Percentiles rank a stretch among this genome's conserved stretches.
These are phyloP conservation scores for Boletus edulis DNA, from an alignment of 768 basidiomycete genomes.

Conservation along the genomic window DNA sequence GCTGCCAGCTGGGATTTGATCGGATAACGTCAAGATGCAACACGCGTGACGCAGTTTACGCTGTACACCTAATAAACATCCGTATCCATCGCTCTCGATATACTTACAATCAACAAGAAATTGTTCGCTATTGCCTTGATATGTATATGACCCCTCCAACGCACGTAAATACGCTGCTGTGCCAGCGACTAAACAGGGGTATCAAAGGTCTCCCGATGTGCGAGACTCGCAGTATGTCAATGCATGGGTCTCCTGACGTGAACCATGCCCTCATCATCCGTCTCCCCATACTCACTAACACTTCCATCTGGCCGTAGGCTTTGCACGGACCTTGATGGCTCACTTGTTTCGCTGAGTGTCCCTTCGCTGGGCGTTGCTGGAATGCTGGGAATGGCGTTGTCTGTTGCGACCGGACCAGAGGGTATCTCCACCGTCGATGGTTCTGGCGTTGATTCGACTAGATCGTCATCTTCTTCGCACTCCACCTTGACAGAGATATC, in stretches of 20 bases:
- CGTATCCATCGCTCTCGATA: too few relatives aligned
- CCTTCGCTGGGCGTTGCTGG: slow-evolving; percentile 23
- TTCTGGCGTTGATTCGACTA: slow-evolving; percentile 23
- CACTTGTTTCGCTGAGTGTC: slow-evolving; percentile 27
- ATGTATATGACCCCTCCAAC: too few relatives aligned
- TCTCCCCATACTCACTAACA: slow-evolving; percentile 72
- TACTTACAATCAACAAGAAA: too few relatives aligned
- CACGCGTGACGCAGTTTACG: neutral
- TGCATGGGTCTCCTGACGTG: slow-evolving; percentile 59
- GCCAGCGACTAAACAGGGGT: slow-evolving; percentile 20
- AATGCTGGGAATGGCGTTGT: slow-evolving; percentile 35
- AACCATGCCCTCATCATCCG: slow-evolving; percentile 85
- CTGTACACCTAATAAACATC: too few relatives aligned
- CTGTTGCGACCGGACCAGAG: slow-evolving; percentile 1
- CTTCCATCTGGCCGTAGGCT: slow-evolving; percentile 47
- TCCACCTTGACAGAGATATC: slow-evolving; percentile 68
- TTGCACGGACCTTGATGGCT: slow-evolving; percentile 24
- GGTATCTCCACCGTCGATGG: slow-evolving; percentile 6
- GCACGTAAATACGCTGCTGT: neutral
- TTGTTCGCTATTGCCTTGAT: too few relatives aligned
- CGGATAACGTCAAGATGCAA: neutral
- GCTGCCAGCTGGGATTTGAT: neutral
- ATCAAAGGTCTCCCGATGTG: slow-evolving; percentile 14
- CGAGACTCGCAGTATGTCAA: slow-evolving; percentile 6
- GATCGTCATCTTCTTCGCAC: slow-evolving; percentile 19